Evolutionary conservation across 768 basidiomycete species (phyloP).

Genomic region (Suillus bovinus): DNA sequence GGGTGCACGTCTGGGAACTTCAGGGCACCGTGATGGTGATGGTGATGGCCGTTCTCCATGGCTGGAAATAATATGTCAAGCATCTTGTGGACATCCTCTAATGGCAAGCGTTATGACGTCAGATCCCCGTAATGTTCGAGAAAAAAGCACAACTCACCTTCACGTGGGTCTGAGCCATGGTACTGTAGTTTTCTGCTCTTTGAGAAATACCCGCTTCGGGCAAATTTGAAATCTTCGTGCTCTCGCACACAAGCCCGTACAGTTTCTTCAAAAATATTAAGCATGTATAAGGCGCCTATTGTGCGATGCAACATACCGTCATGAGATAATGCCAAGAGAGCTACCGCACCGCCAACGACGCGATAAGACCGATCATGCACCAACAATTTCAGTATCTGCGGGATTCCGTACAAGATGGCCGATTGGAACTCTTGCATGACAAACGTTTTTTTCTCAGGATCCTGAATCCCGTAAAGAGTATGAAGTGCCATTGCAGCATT

Average conservation of each 20-base stretch:
- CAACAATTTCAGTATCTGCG: conserved; percentile 1
- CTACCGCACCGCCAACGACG: neutral
- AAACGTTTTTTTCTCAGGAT: neutral
- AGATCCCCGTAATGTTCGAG: neutral
- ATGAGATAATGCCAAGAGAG: neutral
- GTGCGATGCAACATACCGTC: neutral
- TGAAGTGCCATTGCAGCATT: neutral
- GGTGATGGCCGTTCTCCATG: neutral
- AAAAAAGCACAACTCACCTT: neutral
- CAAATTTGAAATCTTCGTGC: neutral
- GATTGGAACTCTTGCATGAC: neutral
- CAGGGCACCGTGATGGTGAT: neutral
- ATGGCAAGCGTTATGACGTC: neutral
- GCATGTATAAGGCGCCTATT: neutral
- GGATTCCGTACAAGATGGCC: neutral
- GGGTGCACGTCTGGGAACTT: neutral
- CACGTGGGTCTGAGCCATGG: neutral
- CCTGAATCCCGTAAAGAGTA: neutral
- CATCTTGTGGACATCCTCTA: conserved; percentile 3
- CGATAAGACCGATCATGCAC: neutral
- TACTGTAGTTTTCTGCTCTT: neutral
- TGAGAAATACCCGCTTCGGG: neutral
- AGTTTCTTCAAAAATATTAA: neutral
- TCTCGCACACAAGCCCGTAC: neutral
- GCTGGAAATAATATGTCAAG: neutral